These are phyloP conservation scores for Tarenaya hassleriana DNA, from an alignment of 345 rosid species.

Conservation along the genomic window DNA sequence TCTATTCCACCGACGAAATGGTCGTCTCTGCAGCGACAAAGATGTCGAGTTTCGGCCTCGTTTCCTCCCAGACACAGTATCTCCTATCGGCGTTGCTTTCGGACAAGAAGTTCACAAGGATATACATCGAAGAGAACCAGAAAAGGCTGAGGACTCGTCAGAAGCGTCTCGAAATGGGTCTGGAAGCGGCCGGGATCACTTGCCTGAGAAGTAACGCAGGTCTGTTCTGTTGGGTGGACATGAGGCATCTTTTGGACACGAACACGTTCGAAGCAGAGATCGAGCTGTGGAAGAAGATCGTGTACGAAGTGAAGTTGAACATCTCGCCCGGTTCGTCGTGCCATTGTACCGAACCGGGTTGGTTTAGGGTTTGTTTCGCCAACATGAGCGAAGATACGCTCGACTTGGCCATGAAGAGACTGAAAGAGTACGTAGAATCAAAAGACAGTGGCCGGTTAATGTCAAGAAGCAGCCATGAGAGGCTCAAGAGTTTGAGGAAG, in stretches of 20 bases:
- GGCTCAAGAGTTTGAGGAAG: constrained; percentile 38
- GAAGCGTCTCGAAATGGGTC: constrained; percentile 45
- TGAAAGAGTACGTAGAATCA: constrained; percentile 42
- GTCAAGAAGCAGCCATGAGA: constrained; percentile 34
- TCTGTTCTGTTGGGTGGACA: constrained; percentile 73
- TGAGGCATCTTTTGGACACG: constrained; percentile 60
- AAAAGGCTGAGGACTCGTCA: constrained; percentile 47
- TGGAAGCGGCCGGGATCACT: constrained; percentile 48
- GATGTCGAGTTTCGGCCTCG: constrained; percentile 78
- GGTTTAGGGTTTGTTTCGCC: no score
- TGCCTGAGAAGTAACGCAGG: constrained; percentile 61
- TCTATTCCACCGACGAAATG: constrained; percentile 58
- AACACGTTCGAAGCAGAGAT: constrained; percentile 67
- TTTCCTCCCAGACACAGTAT: constrained; percentile 71
- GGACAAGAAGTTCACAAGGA: constrained; percentile 54
- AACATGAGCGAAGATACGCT: no score
- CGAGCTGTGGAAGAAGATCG: constrained; percentile 61
- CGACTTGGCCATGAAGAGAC: constrained; percentile 41
- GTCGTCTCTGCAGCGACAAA: constrained; percentile 69
- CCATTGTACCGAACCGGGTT: constrained; percentile 69
- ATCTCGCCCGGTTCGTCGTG: constrained; percentile 72
- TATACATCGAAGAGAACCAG: constrained; percentile 43
- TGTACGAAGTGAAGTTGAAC: constrained; percentile 46
- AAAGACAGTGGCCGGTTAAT: constrained; percentile 6
- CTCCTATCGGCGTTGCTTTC: constrained; percentile 58